A percentile compares a stretch with the other conserved stretches of the same genome.
Evolutionary conservation across 2,329 filamentous ascomycete species (phyloP).

Genomic region (Aphanoascus verrucosus): DNA sequence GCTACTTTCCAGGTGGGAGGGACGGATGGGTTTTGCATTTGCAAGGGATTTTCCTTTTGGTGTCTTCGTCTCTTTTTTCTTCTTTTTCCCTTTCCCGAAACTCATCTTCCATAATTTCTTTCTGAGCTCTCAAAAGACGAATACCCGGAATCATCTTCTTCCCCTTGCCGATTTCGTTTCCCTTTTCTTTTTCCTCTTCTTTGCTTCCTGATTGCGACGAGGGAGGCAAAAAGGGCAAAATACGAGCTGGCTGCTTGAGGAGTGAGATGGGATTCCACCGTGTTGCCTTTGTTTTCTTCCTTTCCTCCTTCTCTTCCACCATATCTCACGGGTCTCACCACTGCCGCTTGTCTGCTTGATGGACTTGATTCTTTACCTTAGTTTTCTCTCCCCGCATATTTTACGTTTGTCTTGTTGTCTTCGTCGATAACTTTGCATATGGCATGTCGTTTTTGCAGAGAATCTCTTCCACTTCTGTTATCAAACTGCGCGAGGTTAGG

Average conservation of each 20-base stretch:
- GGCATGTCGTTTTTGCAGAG: not conserved
- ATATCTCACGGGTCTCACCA: not conserved
- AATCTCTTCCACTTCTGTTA: not conserved
- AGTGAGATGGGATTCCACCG: not conserved
- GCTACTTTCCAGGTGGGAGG: conserved; percentile 18
- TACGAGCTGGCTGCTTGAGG: not conserved
- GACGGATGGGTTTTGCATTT: conserved; percentile 16
- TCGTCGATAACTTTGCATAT: no score
- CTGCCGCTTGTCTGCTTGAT: not conserved
- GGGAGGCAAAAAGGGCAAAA: not conserved
- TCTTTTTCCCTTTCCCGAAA: conserved; percentile 5
- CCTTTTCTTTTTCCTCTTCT: conserved; percentile 8
- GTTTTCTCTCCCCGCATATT: not conserved
- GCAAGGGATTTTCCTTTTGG: conserved; percentile 14
- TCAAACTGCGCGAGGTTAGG: not conserved
- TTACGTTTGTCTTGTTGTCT: not conserved
- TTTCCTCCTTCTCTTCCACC: not conserved
- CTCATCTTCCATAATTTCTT: conserved; percentile 19
- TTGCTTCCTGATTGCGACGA: not conserved
- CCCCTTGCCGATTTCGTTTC: not conserved
- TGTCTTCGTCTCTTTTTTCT: conserved; percentile 14
- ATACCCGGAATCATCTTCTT: conserved; percentile 11
- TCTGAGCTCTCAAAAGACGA: conserved; percentile 16
- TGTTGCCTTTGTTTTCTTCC: not conserved
- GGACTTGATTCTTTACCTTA: conserved; percentile 5